phyloP scores from a whole-genome alignment of 2,329 filamentous ascomycete species.

The Pseudocercospora vitis region DNA sequence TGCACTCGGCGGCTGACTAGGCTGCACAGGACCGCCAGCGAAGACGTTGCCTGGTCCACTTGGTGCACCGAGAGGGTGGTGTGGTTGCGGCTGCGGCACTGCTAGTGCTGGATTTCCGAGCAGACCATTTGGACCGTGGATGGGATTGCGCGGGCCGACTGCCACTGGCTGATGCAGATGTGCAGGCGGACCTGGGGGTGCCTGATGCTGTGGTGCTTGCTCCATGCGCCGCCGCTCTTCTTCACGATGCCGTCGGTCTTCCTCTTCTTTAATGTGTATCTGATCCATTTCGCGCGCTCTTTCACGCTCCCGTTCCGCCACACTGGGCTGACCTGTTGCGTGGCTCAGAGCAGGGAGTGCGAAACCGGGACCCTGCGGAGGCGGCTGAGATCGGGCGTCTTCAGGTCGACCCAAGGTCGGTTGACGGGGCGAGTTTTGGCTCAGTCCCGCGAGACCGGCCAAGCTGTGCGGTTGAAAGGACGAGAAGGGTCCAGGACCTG shows the following conservation, averaged over 20 bases:
- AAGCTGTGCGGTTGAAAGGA: constrained; percentile 47
- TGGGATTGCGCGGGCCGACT: constrained; percentile 66
- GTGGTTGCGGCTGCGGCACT: constrained; percentile 41
- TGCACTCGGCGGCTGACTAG: constrained; percentile 51
- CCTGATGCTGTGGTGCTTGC: constrained; percentile 76
- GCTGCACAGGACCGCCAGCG: constrained; percentile 69
- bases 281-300: constrained; percentile 56
- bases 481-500: constrained; percentile 44
- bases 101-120: constrained; percentile 60
- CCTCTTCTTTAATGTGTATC: constrained; percentile 58
- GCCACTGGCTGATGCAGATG: constrained; percentile 94
- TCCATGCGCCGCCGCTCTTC: constrained; percentile 67
- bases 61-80: constrained; percentile 58
- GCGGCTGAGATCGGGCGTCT: constrained; percentile 35
- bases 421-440: constrained; percentile 46
- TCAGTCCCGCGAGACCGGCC: constrained; percentile 47
- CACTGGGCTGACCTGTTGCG: constrained; percentile 43
- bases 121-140: constrained; percentile 88
- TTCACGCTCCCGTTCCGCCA: constrained; percentile 44
- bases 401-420: constrained; percentile 32
- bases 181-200: constrained; percentile 75
- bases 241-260: constrained; percentile 61
- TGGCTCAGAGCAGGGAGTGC: constrained; percentile 48
- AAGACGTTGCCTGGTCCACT: constrained; percentile 66
- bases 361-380: constrained; percentile 43